Percentiles rank a stretch among this genome's conserved stretches.
These are phyloP conservation scores for Agroathelia rolfsii DNA, from an alignment of 1,284 basidiomycete species.

Conservation along the genomic window DNA sequence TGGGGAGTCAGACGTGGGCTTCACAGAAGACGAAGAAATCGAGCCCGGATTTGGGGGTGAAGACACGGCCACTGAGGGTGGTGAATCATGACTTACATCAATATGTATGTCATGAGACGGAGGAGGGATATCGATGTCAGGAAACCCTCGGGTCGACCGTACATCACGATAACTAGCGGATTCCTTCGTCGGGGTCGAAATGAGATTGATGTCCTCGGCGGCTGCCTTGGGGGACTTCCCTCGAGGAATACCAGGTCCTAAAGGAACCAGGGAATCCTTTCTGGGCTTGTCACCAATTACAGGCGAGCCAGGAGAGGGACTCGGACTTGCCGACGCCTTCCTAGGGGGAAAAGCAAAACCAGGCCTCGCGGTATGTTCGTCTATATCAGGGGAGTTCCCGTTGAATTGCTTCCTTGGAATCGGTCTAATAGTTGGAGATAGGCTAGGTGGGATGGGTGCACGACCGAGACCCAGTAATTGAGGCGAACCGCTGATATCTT, in stretches of 20 bases:
- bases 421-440: slow-evolving; percentile 16
- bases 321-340: too few species aligned
- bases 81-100: slow-evolving; percentile 7
- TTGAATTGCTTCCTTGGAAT: background rate
- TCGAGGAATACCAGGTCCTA: slow-evolving; percentile 20
- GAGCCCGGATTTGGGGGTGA: too few species aligned
- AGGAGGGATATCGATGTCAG: slow-evolving; percentile 31
- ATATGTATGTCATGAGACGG: slow-evolving; percentile 4
- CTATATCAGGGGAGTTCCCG: slow-evolving; percentile 16
- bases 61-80: too few species aligned
- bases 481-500: slow-evolving; percentile 35
- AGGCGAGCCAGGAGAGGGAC: too few species aligned
- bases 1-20: background rate
- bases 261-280: too few species aligned
- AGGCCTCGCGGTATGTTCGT: slow-evolving; percentile 1
- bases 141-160: slow-evolving; percentile 27
- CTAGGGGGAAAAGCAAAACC: slow-evolving; percentile 29
- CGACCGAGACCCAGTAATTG: slow-evolving; percentile 24
- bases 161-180: slow-evolving; percentile 27
- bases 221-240: slow-evolving; percentile 12
- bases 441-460: slow-evolving; percentile 19
- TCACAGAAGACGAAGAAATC: slow-evolving; percentile 13
- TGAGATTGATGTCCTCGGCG: slow-evolving; percentile 6
- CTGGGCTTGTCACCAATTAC: too few species aligned
- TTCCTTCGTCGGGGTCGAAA: slow-evolving; percentile 9